A percentile compares a stretch with the other conserved stretches of the same genome.
phyloP scores from a whole-genome alignment of 108 stramenopile species.

The Asterionellopsis glacialis region DNA sequence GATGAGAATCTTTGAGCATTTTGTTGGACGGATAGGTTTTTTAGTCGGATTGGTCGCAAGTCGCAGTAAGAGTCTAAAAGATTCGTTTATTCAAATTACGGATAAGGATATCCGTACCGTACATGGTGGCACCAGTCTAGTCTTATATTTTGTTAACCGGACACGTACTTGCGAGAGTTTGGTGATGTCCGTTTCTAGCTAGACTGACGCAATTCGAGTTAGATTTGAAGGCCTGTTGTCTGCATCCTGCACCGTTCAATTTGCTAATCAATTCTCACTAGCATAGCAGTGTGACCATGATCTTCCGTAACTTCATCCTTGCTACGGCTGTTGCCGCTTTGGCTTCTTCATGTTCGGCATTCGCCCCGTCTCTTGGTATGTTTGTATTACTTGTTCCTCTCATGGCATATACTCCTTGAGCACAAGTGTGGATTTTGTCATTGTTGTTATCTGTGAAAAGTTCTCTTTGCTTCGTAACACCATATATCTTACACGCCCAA shows the following conservation, averaged over 20 bases:
- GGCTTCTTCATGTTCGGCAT: constrained; percentile 26
- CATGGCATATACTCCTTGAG: too few relatives aligned
- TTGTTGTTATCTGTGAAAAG: not conserved
- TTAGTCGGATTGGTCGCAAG: not conserved
- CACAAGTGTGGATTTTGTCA: not conserved
- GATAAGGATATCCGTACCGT: too few relatives aligned
- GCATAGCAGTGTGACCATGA: constrained; percentile 12
- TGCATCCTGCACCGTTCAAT: not conserved
- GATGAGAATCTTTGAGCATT: too few relatives aligned
- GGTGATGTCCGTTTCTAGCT: too few relatives aligned
- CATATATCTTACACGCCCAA: not conserved
- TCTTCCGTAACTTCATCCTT: constrained; percentile 35
- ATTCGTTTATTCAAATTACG: too few relatives aligned
- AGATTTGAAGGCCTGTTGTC: too few relatives aligned
- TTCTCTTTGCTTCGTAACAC: not conserved
- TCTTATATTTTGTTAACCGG: not conserved
- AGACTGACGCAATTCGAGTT: not conserved
- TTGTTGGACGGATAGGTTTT: not conserved
- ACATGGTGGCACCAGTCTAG: too few relatives aligned
- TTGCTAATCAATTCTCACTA: not conserved
- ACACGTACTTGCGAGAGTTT: not conserved
- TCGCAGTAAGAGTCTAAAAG: constrained; percentile 1
- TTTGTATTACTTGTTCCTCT: not conserved
- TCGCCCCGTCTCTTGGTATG: constrained; percentile 40
- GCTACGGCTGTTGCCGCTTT: constrained; percentile 30